These are phyloP conservation scores for Eucalyptus erythrocorys DNA, from an alignment of 345 rosid genomes.

Conservation along the genomic window DNA sequence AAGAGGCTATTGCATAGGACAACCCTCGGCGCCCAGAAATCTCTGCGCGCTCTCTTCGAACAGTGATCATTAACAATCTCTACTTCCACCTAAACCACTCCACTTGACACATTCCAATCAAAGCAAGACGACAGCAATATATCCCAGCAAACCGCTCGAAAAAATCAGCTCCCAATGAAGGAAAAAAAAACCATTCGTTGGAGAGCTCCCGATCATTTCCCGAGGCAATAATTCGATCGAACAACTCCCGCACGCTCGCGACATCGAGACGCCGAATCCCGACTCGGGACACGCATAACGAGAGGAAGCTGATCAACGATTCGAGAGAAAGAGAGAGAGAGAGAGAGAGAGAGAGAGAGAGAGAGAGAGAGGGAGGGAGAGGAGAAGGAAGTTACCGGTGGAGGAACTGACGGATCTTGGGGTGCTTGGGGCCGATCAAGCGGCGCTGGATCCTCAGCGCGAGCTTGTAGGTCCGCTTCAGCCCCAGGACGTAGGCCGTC, in stretches of 20 bases:
- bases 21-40: not conserved
- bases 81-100: not conserved
- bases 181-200: not conserved
- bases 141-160: not conserved
- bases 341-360: too few species aligned
- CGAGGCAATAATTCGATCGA: not conserved
- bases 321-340: too few species aligned
- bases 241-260: not conserved
- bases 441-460: slow-evolving; percentile 65
- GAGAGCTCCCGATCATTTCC: not conserved
- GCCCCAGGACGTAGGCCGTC: slow-evolving; percentile 82
- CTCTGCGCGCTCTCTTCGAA: not conserved
- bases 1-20: not conserved
- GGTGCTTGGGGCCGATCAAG: slow-evolving; percentile 39
- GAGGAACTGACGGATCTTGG: slow-evolving; percentile 47
- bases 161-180: not conserved
- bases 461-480: slow-evolving; percentile 64
- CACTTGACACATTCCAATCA: not conserved
- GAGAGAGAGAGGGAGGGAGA: too few species aligned
- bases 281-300: not conserved
- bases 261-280: not conserved
- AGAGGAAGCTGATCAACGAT: not conserved
- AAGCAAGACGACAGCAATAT: not conserved
- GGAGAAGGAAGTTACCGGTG: slow-evolving; percentile 28
- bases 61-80: not conserved